Conservation (phyloP, 208 protist genomes). For the Trichomonas gallinae region DNA sequence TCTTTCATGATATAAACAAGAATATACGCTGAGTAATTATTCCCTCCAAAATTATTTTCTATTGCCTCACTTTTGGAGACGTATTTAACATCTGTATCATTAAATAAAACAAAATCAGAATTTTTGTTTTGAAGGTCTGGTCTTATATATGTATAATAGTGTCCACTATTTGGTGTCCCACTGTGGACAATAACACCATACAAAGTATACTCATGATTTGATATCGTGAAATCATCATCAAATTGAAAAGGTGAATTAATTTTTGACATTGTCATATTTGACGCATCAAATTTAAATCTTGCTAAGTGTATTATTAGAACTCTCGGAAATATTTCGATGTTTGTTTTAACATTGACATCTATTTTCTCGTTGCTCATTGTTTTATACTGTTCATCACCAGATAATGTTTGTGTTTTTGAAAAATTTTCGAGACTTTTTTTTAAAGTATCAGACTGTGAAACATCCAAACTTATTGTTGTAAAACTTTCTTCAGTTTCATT, state of each 20-base stretch:
- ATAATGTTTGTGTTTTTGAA: background rate
- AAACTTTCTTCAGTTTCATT: background rate
- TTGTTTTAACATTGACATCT: background rate
- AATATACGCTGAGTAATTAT: background rate
- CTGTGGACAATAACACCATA: conserved; percentile 62
- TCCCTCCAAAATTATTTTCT: conserved; percentile 49
- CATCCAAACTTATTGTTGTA: background rate
- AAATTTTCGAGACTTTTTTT: background rate
- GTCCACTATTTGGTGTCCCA: conserved; percentile 58
- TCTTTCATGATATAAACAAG: background rate
- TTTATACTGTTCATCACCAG: background rate
- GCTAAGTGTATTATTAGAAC: background rate
- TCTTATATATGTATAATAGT: conserved; percentile 65
- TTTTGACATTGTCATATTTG: background rate
- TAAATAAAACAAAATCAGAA: conserved; percentile 48
- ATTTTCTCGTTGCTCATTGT: background rate
- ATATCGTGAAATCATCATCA: background rate
- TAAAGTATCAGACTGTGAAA: background rate
- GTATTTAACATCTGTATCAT: conserved; percentile 58
- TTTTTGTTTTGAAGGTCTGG: conserved; percentile 35
- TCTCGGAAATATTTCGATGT: background rate
- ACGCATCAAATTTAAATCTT: background rate
- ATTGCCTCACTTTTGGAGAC: conserved; percentile 42
- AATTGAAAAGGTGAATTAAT: background rate
- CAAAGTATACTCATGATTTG: conserved; percentile 35